These are phyloP conservation scores for Kwoniella shivajii DNA, from an alignment of 1,284 basidiomycete genomes.

Conservation along the genomic window DNA sequence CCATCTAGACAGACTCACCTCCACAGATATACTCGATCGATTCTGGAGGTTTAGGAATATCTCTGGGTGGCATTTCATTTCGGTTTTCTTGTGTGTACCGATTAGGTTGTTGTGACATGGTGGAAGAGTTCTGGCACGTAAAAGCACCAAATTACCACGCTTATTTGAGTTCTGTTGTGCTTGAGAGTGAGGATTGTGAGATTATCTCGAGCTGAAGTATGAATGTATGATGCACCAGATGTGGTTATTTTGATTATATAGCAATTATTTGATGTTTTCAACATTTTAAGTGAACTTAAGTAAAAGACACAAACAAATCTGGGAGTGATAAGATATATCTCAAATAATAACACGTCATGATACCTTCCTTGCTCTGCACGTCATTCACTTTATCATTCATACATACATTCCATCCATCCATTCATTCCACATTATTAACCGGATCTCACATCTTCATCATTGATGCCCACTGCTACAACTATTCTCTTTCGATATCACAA, in stretches of 20 bases:
- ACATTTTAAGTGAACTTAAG: too few species aligned
- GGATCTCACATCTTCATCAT: too few species aligned
- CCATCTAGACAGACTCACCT: constrained; percentile 66
- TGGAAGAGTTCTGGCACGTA: constrained; percentile 13
- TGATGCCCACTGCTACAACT: too few species aligned
- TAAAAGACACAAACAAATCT: background rate
- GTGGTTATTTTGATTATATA: background rate
- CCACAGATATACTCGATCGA: constrained; percentile 92
- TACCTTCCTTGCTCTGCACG: too few species aligned
- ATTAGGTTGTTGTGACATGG: constrained; percentile 38
- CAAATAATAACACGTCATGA: background rate
- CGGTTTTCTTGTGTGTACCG: constrained; percentile 42
- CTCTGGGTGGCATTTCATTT: constrained; percentile 41
- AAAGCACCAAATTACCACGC: too few species aligned
- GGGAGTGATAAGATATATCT: background rate
- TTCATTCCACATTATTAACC: too few species aligned
- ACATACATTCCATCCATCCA: too few species aligned
- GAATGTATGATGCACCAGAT: background rate
- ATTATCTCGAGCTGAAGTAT: background rate
- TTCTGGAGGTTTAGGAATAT: constrained; percentile 40
- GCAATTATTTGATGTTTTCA: too few species aligned
- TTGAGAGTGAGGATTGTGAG: background rate
- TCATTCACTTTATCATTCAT: too few species aligned
- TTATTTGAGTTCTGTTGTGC: background rate
- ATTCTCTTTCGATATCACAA: background rate